Base-by-base conservation (phyloP, 495 filamentous ascomycete species). In the Schizothecium vesticola region DNA sequence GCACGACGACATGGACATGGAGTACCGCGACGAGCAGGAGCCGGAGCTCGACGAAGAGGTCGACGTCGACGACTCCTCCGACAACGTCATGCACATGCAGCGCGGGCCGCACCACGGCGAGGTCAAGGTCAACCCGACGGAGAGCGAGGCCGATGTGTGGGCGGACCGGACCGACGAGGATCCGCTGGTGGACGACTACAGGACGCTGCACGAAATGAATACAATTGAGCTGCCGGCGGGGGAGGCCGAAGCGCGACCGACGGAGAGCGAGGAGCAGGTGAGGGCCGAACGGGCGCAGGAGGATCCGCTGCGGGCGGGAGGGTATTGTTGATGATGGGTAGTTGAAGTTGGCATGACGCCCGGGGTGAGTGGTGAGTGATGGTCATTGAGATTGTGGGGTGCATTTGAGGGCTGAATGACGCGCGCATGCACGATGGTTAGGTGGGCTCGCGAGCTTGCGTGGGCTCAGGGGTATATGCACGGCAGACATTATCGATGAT, bases 121-220 rank as follows among this genome's bases (percentile, higher is more conserved):
- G 33, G 63, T 77, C 36, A 72, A 75, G 43, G 70, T 31, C n/a
- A 75, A 75, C 61, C 73, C 75, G 13, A 74, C 75, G 33, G 67
- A 72, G 61, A 71, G 68, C 69, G 75, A 77, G 64, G 75, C 70
- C 7, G 64, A 75, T 29, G 75, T 77, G 1, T 69, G 63, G 13
- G 75, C 75, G 0, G 75, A 77, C 29, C 69, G 75, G 29, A 60
- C 51, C 3, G 75, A 75, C n/a, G 51, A 65, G 2, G 75, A 77
- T 33, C 75, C 73, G 6, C 65, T 77, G 43, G 16, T 51, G 43
- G 43, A 51, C 5, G 43, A 51, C 1, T 6, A 2, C 2, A 6
- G 43, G 43, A 8, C 43, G 29, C 71, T 69, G 51, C 64, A 68
- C n/a, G 68, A 51, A 2, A 51, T 69, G 66, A 64, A 69, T 5